Percentiles rank a stretch among this genome's conserved stretches.
Evolutionary conservation across 352 stramenopile species (phyloP).

Genomic region (Globisporangium irregulare): DNA sequence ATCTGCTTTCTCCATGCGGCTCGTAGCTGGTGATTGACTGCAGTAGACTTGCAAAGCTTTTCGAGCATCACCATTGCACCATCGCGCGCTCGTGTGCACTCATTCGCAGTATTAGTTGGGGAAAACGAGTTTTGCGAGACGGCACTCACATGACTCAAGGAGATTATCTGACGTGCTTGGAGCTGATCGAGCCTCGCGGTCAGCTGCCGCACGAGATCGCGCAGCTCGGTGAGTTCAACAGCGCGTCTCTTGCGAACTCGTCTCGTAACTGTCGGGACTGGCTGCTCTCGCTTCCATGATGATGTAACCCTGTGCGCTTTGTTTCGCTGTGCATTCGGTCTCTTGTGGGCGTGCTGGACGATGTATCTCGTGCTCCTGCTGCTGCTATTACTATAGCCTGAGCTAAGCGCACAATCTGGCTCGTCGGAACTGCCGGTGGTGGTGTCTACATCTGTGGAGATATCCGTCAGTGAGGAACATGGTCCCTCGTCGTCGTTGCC

Average conservation of each 20-base stretch:
- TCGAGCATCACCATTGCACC: constrained; percentile 35
- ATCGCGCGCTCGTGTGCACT: constrained; percentile 25
- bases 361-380: background rate
- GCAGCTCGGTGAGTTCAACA: background rate
- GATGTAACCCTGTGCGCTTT: background rate
- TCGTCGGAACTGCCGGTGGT: background rate
- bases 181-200: background rate
- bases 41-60: constrained; percentile 29
- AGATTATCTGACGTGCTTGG: background rate
- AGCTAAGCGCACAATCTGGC: background rate
- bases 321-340: background rate
- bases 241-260: background rate
- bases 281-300: background rate
- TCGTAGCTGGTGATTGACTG: constrained; percentile 40
- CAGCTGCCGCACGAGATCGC: background rate
- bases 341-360: background rate
- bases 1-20: constrained; percentile 34
- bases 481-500: background rate
- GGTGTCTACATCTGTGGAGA: background rate
- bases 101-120: background rate
- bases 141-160: background rate
- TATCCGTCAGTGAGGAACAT: background rate
- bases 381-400: background rate
- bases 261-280: background rate
- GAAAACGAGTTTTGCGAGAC: background rate